Evolutionary conservation across 2,329 filamentous ascomycete genomes (phyloP).

Genomic region (Escovopsis sp.): DNA sequence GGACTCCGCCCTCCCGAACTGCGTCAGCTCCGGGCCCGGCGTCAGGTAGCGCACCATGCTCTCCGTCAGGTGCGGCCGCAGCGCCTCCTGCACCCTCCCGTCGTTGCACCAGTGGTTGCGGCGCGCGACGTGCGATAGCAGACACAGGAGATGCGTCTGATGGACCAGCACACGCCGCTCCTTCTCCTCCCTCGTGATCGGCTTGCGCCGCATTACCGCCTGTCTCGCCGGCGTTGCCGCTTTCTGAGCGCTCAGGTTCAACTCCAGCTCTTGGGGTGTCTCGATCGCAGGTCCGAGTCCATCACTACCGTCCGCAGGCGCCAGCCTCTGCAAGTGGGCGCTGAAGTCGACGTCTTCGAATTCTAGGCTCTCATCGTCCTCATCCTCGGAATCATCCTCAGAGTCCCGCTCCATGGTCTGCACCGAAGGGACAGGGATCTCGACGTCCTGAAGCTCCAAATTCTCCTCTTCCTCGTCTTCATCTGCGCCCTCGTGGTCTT

Average conservation of each 20-base stretch:
- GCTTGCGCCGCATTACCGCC: conserved; percentile 29
- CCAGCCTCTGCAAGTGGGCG: conserved; percentile 11
- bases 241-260: conserved; percentile 36
- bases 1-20: conserved; percentile 61
- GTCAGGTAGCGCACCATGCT: conserved; percentile 54
- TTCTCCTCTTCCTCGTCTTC: conserved; percentile 27
- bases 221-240: conserved; percentile 17
- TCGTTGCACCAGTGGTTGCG: conserved; percentile 89
- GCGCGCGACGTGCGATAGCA: conserved; percentile 60
- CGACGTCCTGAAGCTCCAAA: conserved; percentile 37
- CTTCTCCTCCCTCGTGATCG: conserved; percentile 38
- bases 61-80: conserved; percentile 49
- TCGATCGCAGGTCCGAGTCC: conserved; percentile 9
- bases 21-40: conserved; percentile 49
- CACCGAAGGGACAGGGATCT: conserved; percentile 29
- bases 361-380: conserved; percentile 22
- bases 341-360: conserved; percentile 36
- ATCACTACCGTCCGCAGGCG: conserved; percentile 9
- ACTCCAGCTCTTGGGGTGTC: conserved; percentile 25
- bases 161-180: conserved; percentile 57
- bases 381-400: conserved; percentile 28
- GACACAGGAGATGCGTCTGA: conserved; percentile 69
- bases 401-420: conserved; percentile 36
- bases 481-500: conserved; percentile 14
- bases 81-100: conserved; percentile 44